A percentile compares a stretch with the other conserved stretches of the same genome.
Evolutionary conservation across 2,329 filamentous ascomycete species (phyloP).

Genomic region (Penicillium sp.): DNA sequence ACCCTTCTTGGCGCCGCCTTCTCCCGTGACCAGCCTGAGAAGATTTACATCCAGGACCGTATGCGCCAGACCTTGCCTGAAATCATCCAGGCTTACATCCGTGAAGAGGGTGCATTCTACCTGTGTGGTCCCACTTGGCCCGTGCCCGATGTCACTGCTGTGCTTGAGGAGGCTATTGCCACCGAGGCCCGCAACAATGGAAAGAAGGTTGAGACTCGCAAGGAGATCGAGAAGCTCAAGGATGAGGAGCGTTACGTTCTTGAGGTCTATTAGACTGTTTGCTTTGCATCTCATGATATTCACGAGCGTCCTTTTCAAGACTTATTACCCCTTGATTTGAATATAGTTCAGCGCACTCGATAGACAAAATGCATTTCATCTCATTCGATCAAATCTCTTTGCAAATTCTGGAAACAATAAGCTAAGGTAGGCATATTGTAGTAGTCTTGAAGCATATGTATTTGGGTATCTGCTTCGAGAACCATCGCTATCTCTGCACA

Average conservation of each 20-base stretch:
- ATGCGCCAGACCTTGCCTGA: conserved; percentile 86
- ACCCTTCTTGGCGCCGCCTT: conserved; percentile 92
- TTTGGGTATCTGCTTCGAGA: conserved; percentile 19
- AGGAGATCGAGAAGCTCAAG: conserved; percentile 97
- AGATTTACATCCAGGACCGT: conserved; percentile 99
- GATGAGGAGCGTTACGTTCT: conserved; percentile 91
- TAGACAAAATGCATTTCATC: conserved; percentile 20
- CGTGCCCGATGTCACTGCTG: conserved; percentile 91
- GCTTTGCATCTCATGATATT: conserved; percentile 13
- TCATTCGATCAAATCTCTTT: background rate
- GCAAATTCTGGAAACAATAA: too few relatives aligned
- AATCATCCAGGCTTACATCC: conserved; percentile 82
- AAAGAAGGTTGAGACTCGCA: conserved; percentile 80
- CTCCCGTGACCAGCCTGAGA: conserved; percentile 93
- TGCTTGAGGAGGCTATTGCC: conserved; percentile 88
- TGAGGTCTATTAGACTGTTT: conserved; percentile 76
- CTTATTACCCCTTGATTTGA: conserved; percentile 22
- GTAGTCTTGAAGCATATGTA: conserved; percentile 5
- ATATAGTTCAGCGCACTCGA: conserved; percentile 24
- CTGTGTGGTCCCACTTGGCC: conserved; percentile 98
- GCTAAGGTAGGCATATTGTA: background rate
- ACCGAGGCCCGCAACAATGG: conserved; percentile 65
- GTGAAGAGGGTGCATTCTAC: conserved; percentile 90
- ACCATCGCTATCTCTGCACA: conserved; percentile 2
- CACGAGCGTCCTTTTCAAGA: conserved; percentile 18